Evolutionary conservation across 495 filamentous ascomycete genomes (phyloP), one percentile per base, ranked within the genome.

Genomic region (Annulohypoxylon maeteangense): DNA sequence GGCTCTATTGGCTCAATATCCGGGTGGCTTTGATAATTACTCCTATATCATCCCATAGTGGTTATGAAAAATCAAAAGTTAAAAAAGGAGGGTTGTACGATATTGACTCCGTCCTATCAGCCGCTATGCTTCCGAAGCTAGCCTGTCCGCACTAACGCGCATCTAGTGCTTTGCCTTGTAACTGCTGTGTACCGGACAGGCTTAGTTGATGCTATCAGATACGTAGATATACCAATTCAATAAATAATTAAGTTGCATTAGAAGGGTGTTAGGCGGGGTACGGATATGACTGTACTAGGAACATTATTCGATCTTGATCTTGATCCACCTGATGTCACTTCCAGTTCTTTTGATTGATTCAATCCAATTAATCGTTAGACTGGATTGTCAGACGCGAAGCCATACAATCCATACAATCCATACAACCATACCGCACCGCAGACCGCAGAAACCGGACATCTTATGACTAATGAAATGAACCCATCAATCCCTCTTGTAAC

Each of bases 301-400:
- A 65, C 36, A 50, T 60, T 47, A 65, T 65, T 70, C 14, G 55
- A 56, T 25, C 11, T 29, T 23, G 25, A 22, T 51, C 10, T 25
- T 14, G 59, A 61, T 57, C 70, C 64, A 68, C 65, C 42, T 72
- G 70, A 72, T 68, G 65, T 72, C 70, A 72, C 70, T 38, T 32
- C 23, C n/a, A n/a, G n/a, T n/a, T n/a, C 38, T 53, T 67, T 63
- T 45, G 11, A 18, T 27, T 36, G 11, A 18, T 20, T 29, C 23
- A 38, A 51, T 53, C 59, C 63, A 67, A 67, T 67, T 48, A 36
- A 63, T 14, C 20, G 20, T 44, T 59, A 40, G 11, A 40, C 36
- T 40, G 36, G 3, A 14, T 12, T 14, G 36, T 40, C 12, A 40
- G 36, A 40, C 36, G 36, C 36, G 36, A 40, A 40, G 36, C 36